Evolutionary conservation across 2,329 filamentous ascomycete species (phyloP), one percentile per base, ranked within the genome.

Genomic region (Botryotinia calthae): DNA sequence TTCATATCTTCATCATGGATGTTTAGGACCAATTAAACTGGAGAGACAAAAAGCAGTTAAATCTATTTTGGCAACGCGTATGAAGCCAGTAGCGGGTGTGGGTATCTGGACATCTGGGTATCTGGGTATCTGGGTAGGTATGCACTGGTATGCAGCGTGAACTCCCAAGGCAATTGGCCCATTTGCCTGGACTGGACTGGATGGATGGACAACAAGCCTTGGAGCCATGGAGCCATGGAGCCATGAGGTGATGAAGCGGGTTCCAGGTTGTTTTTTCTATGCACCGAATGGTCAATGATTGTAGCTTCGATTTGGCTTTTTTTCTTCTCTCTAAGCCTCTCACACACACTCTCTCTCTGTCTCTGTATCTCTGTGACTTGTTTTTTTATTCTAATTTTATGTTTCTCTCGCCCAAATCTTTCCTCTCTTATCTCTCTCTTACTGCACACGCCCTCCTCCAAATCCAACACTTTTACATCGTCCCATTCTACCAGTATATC

Each of bases 21-120:
- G n/a, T 61, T 70, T 37, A n/a, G 34, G 40, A 59, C 67, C 54
- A 70, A 70, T 70, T 59, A 70, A 59, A 70, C 34, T 61, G 54
- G 54, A 70, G 51, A 70, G 37, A 56, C 31, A 34, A 34, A 34
- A 34, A 28, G 31, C 18, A 42, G n/a, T 42, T 54, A 40, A 40
- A 56, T 67, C 34, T 42, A 42, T 54, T 67, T 56, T 25, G 64
- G 48, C 25, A 56, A 67, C 22, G 64, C 48, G 64, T 42, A 5
- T 20, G 22, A 34, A 48, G 48, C n/a, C 25, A 51, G 48, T n/a
- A 12, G 22, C 0, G 46, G 2, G 40, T 2, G 9, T 40, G 40
- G 40, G 12, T 40, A 40, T 40, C 37, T 6, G 37, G 37, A 12
- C 7, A 40, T 40, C 40, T 40, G 40, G 12, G 8, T 40, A 40